Evolutionary conservation across 2,329 filamentous ascomycete species (phyloP), one percentile per base, ranked within the genome.

Genomic region (Calonectria ilicicola): DNA sequence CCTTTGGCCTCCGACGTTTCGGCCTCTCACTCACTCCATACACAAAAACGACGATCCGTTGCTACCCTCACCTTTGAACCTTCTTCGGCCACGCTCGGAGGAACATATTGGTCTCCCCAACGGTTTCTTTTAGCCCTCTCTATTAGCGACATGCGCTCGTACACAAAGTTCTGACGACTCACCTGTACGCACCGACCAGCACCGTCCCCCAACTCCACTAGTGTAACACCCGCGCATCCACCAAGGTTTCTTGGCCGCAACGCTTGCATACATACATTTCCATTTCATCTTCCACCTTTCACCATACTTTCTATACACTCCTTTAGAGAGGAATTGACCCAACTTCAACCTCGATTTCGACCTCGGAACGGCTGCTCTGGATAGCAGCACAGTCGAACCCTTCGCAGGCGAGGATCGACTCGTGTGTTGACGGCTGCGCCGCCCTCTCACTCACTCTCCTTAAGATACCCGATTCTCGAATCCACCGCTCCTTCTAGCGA

Each of bases 341-440:
- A 32, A 40, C 21, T 29, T 60, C 53, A 35, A 58, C 53, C 40
- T 23, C 53, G 40, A 51, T 19, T 23, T 53, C 46, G 51, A 67
- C 64, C 23, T 66, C 27, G 29, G 44, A 68, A 21, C 66, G 65
- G 64, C 63, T 77, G 72, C 72, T 76, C 75, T 74, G 74, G 70
- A 73, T 73, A 78, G 73, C 75, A 73, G 69, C 83, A 83, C 80
- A 82, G 84, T 87, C 85, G 84, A 83, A 79, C 78, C 65, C 84
- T 87, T 88, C 86, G 86, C 87, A 79, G 87, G 87, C 86, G 86
- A 87, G 83, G 82, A 83, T 84, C 85, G 84, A 87, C 83, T 76
- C 82, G 85, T 85, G 85, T 85, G 84, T 81, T 81, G 73, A 82
- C 84, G 85, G 85, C 85, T 74, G 85, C 29, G 84, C 44, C 66